These are phyloP conservation scores for Ceratocystis albifundus DNA, from an alignment of 2,329 filamentous ascomycete genomes.

Conservation along the genomic window DNA sequence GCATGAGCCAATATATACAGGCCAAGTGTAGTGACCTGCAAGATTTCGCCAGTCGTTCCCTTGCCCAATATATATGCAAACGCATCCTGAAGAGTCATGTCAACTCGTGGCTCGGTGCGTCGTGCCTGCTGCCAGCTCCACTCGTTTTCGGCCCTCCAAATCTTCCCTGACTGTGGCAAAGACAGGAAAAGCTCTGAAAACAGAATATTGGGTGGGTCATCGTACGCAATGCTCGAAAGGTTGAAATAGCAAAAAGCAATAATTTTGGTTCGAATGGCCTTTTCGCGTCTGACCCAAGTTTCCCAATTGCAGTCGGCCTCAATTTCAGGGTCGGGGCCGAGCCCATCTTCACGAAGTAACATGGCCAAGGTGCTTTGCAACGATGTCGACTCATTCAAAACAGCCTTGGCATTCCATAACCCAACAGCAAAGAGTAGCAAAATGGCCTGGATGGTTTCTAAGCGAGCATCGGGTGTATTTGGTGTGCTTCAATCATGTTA, in stretches of 20 bases:
- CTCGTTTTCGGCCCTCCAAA: conserved; percentile 46
- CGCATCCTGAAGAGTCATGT: conserved; percentile 46
- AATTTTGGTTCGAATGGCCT: conserved; percentile 46
- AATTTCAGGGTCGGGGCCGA: conserved; percentile 26
- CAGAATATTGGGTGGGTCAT: conserved; percentile 46
- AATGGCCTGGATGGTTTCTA: conserved; percentile 55
- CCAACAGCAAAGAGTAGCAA: conserved; percentile 50
- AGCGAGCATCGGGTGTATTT: conserved; percentile 46
- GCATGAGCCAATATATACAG: conserved; percentile 64
- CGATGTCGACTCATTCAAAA: conserved; percentile 48
- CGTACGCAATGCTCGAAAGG: conserved; percentile 50
- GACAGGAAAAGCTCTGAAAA: conserved; percentile 47
- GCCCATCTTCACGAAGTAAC: conserved; percentile 47
- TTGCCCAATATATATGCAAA: conserved; percentile 41
- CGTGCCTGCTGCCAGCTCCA: conserved; percentile 51
- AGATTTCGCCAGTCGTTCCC: conserved; percentile 7
- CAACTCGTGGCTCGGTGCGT: conserved; percentile 39
- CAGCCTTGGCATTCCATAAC: conserved; percentile 49
- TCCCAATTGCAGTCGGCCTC: conserved; percentile 38
- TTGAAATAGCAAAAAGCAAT: conserved; percentile 53
- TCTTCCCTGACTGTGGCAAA: conserved; percentile 42
- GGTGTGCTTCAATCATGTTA: conserved; percentile 36
- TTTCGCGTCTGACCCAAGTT: conserved; percentile 47
- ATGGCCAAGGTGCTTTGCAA: conserved; percentile 48
- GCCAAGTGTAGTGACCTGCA: conserved; percentile 47